Evolutionary conservation across 345 rosid genomes (phyloP), one percentile per base, ranked within the genome.

Genomic region (Mangifera indica): DNA sequence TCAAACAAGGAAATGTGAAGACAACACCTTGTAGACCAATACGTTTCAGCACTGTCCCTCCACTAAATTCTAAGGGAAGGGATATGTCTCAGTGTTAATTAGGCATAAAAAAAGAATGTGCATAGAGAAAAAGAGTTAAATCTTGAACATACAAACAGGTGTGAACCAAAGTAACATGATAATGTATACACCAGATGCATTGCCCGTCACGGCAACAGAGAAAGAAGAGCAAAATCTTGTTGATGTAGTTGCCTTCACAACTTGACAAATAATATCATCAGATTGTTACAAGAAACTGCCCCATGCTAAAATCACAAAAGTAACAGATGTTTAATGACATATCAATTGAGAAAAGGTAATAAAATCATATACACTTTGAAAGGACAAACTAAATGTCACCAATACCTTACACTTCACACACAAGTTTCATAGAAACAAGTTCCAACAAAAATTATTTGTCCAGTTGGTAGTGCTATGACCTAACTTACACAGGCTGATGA

Each of bases 381-480:
- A 13, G 2, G 71, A 67, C 44, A 3, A n/a, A 37, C 15, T 17
- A 29, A 24, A 25, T 17, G 6, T 34, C 21, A 34, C 18, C 29
- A 5, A 44, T 56, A 42, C 54, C 24, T 32, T 37, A 6, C 1
- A 0, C 42, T 37, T 14, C 44, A 24, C 45, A 26, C 17, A 15
- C 12, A 42, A 13, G 44, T 21, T 68, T 68, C 4, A 2, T 69
- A 15, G 42, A 51, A 69, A 56, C 63, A 40, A 56, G 63, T 55
- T 63, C 72, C 54, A 56, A 45, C 52, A 56, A 69, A 45, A 14
- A 69, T 15, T 10, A 20, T 69, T 9, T 22, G 54, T 45, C 40
- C 52, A 55, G 52, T 25, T 11, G 42, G 26, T 10, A 18, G 56
- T 25, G n/a, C 18, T 18, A 24, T n/a, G 3, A 29, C 12, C 25